These are phyloP conservation scores for Polytolypa hystricis DNA, from an alignment of 2,329 filamentous ascomycete species.

Conservation along the genomic window DNA sequence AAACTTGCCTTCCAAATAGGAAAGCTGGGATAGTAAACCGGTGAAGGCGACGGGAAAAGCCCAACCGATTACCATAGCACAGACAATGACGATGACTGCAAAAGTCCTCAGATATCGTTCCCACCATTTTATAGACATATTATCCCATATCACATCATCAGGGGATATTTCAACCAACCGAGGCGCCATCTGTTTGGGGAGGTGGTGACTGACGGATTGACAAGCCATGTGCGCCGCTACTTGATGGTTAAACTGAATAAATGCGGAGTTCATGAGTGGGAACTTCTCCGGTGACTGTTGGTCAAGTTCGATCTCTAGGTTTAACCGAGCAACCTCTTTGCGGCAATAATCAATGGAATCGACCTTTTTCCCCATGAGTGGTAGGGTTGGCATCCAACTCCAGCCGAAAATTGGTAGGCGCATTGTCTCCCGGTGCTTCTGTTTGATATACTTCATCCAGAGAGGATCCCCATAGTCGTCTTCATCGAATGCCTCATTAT, in stretches of 20 bases:
- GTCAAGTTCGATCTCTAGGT: constrained; percentile 83
- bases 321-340: constrained; percentile 72
- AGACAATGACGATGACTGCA: constrained; percentile 53
- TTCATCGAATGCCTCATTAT: constrained; percentile 51
- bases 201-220: constrained; percentile 78
- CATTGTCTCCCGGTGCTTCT: constrained; percentile 76
- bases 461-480: constrained; percentile 53
- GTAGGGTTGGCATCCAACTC: constrained; percentile 67
- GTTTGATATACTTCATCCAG: constrained; percentile 75
- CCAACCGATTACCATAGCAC: constrained; percentile 76
- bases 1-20: constrained; percentile 53
- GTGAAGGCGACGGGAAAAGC: constrained; percentile 84
- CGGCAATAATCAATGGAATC: constrained; percentile 92
- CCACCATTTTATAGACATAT: constrained; percentile 95
- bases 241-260: constrained; percentile 97
- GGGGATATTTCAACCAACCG: constrained; percentile 89
- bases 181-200: constrained; percentile 88
- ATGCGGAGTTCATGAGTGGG: constrained; percentile 88
- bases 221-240: constrained; percentile 97
- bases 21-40: constrained; percentile 67
- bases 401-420: constrained; percentile 53
- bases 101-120: constrained; percentile 65
- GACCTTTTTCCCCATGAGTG: constrained; percentile 74
- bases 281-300: constrained; percentile 77
- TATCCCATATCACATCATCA: constrained; percentile 89